Evolutionary conservation across 108 stramenopile species (phyloP), one percentile per base, ranked within the genome.

Genomic region (Cyclostephanos invisitatus): DNA sequence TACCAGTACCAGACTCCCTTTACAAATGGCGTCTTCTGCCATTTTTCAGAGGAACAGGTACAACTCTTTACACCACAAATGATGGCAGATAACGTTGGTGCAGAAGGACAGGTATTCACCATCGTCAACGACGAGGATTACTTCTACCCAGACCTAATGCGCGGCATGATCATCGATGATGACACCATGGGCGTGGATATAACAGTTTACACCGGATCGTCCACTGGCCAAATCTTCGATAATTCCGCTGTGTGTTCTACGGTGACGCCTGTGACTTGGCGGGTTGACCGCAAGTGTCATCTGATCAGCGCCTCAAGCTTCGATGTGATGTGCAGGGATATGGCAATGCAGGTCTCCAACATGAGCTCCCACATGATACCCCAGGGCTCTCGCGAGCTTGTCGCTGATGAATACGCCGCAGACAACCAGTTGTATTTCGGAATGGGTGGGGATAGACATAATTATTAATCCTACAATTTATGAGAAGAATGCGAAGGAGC

Each of bases 201-300:
- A 12, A 66, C 73, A 63, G 51, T 59, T 18, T 89, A 87, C 83
- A 84, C 86, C 46, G 89, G 89, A 63, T 87, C 86, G 11, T 85
- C 88, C 42, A 89, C 88, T 35, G 88, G 88, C 48, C 64, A 71
- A 10, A 53, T 62, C 27, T 68, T 73, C 51, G 46, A 74, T 62
- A 87, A 86, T 62, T 3, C 32, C 2, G 63, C 64, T 15, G 46
- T 80, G 47, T 86, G 86, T 73, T 87, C 88, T 12, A 62, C 51
- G 49, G 86, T 85, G 64, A n/a, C 86, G 25, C 85, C 83, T 28
- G 85, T 87, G 59, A 87, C 89, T 54, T 90, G 89, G 89, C 86
- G 87, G 46, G 89, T 90, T 0, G 86, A 90, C 68, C 86, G 85
- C 66, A 84, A 86, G 68, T 90, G 89, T 69, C 86, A 87, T 75